Evolutionary conservation across 2,329 filamentous ascomycete species (phyloP), one percentile per base, ranked within the genome.

Genomic region (Rhynchosporium secalis): DNA sequence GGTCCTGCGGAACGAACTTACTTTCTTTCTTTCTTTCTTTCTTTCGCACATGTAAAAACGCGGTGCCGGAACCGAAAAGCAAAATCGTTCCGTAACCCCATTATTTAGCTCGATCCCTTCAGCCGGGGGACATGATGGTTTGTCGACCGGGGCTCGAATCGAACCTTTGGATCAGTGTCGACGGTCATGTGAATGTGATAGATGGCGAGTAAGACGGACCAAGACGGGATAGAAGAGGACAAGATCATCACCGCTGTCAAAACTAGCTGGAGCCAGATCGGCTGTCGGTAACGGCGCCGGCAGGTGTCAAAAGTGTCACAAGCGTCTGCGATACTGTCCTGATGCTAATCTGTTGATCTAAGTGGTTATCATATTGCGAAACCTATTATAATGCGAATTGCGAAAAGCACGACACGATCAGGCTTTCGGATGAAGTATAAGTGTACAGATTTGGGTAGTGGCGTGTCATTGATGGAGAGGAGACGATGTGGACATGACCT

Each of bases 211-310:
- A 20, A 51, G 48, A n/a, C n/a, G 43, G 43, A 46, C 43, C 4
- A n/a, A 43, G 43, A n/a, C 3, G 3, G 31, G 33, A 54, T 33
- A 15, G 12, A 28, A 54, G 36, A 12, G 28, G 51, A 33, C 51
- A 33, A 54, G 51, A 54, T 54, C 36, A 54, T 6, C 51, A 41
- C 36, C 36, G 36, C 51, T 54, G 28, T 15, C 36, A 36, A 40
- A n/a, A 20, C 20, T 26, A 5, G 43, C 26, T 26, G 43, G 43
- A 20, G 43, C 43, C n/a, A 5, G 33, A 36, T 36, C 33, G 33
- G 33, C 5, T 10, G 9, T 5, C 33, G 33, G 33, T 36, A 10
- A 6, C 33, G 41, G 20, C 20, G 45, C 20, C 26, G 45, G 28
- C 45, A 47, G n/a, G 20, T 48, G 46, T 48, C 46, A 48, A 29